Conservation (phyloP, 768 basidiomycete genomes). For the Lactarius quietus region DNA sequence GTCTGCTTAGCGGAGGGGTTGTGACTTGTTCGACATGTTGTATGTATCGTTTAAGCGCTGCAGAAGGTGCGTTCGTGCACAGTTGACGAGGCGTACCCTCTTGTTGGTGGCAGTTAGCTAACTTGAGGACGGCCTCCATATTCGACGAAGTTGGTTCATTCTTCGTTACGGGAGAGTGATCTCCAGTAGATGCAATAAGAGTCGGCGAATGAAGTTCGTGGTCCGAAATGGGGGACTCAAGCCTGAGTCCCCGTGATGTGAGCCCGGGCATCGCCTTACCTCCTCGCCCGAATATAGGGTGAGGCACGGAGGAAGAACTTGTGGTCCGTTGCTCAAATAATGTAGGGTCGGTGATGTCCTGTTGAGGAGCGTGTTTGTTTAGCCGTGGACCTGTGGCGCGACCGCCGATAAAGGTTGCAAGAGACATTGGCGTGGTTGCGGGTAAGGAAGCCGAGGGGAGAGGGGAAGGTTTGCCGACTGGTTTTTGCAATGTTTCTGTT, state of each 20-base stretch:
- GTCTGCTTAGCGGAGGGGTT: slow-evolving; percentile 1
- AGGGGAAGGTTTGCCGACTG: slow-evolving; percentile 6
- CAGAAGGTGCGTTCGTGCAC: slow-evolving; percentile 5
- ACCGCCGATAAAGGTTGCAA: slow-evolving; percentile 81
- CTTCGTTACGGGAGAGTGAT: slow-evolving; percentile 19
- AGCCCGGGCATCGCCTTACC: slow-evolving; percentile 78
- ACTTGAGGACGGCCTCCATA: background rate
- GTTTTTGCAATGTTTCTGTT: slow-evolving; percentile 16
- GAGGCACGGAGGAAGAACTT: slow-evolving; percentile 45
- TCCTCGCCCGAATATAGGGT: slow-evolving; percentile 73
- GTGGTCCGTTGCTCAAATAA: slow-evolving; percentile 60
- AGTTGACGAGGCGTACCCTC: slow-evolving; percentile 10
- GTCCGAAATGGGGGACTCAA: slow-evolving; percentile 6
- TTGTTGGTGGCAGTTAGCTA: background rate
- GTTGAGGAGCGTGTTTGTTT: slow-evolving; percentile 68
- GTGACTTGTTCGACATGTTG: slow-evolving; percentile 20
- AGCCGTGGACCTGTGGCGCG: slow-evolving; percentile 70
- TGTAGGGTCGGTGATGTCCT: slow-evolving; percentile 59
- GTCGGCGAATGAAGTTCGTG: background rate
- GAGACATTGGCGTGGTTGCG: slow-evolving; percentile 52
- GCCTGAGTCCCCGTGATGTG: slow-evolving; percentile 31
- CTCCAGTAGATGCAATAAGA: slow-evolving; percentile 11
- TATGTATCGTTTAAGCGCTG: slow-evolving; percentile 22
- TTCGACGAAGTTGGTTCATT: background rate
- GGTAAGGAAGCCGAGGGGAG: slow-evolving; percentile 9